Base-by-base conservation (phyloP, 2,329 filamentous ascomycete genomes). In the Talaromyces atroroseus region DNA sequence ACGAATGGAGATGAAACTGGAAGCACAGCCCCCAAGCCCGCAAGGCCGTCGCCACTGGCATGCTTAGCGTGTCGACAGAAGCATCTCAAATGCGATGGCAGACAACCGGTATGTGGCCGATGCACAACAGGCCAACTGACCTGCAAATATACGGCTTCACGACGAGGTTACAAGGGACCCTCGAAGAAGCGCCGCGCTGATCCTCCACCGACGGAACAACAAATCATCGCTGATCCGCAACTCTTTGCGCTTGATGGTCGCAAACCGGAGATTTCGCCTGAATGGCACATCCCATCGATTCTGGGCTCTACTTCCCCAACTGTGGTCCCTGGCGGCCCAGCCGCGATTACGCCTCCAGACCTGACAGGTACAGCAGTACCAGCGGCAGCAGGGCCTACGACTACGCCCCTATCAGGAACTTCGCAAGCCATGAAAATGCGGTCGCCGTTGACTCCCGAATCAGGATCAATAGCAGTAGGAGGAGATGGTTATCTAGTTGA, bases 21-120 rank as follows among this genome's bases (percentile, higher is more conserved):
- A 42, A 57, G 61, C 34, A 48, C 54, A 49, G 42, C 62, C 40
- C 58, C 62, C n/a, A 68, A 68, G 54, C 58, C 58, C 48, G 56
- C 66, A 2, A 68, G 67, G 18, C 73, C 73, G 1, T 71, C 72
- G 11, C 78, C 61, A 62, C 75, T 66, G 66, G 81, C 66, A 58
- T 84, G 64, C 75, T 68, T 76, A 26, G 67, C 71, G 36, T 81
- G 78, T 61, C 72, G 78, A 34, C 74, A 75, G 53, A 78, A 89
- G 66, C 89, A 92, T 70, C 78, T 91, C 49, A 92, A 90, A 68
- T 92, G 88, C 68, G 86, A 91, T 69, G 87, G 87, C 26, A 73
- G 77, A 38, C 84, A 74, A 32, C 88, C 88, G 12, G 61, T 72
- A 32, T 92, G 89, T 71, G 79, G 81, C 48, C 83, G 89, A 54